phyloP scores from a whole-genome alignment of 2,329 filamentous ascomycete genomes.

The Arthrobotrys sinensis region DNA sequence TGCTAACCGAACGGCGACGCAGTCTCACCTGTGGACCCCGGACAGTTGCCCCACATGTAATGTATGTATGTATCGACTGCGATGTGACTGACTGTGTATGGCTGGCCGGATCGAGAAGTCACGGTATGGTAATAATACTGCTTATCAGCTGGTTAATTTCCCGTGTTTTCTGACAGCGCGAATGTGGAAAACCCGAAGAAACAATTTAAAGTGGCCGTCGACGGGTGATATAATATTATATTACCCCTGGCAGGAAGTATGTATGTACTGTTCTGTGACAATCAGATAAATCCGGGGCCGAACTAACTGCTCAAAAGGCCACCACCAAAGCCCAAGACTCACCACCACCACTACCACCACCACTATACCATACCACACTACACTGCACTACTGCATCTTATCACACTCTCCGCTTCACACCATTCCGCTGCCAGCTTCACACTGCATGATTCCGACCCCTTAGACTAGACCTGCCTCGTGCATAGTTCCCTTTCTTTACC shows the following conservation, averaged over 20 bases:
- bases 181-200: neutral
- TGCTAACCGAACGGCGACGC: slow-evolving; percentile 22
- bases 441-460: slow-evolving; percentile 20
- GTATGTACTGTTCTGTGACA: neutral
- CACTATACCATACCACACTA: neutral
- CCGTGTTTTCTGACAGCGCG: neutral
- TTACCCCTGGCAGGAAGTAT: neutral
- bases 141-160: slow-evolving; percentile 8
- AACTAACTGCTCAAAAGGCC: neutral
- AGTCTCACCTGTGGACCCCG: slow-evolving; percentile 23
- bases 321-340: slow-evolving; percentile 4
- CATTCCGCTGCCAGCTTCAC: neutral
- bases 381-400: slow-evolving; percentile 14
- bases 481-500: slow-evolving; percentile 14
- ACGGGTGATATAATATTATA: neutral
- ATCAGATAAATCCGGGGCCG: slow-evolving; percentile 26
- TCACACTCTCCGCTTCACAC: slow-evolving; percentile 1
- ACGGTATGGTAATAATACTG: neutral
- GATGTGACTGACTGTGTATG: slow-evolving; percentile 1
- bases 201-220: no score
- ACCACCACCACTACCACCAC: neutral
- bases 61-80: neutral
- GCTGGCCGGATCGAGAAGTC: neutral
- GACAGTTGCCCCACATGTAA: slow-evolving; percentile 2
- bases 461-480: slow-evolving; percentile 4